Conservation (phyloP, 441 rosid species). For the Brassica hybrid region DNA sequence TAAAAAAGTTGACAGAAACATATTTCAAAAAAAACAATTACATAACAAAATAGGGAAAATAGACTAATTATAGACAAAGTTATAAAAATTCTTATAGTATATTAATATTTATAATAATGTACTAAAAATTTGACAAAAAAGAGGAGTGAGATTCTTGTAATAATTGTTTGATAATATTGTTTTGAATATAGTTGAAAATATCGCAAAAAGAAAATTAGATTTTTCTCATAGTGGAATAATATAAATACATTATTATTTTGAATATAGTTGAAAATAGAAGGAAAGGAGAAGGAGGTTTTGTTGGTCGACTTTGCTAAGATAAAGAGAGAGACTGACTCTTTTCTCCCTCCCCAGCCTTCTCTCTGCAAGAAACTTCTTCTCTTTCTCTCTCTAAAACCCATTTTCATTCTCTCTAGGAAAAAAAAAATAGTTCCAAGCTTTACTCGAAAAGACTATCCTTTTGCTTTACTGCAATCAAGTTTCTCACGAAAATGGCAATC, state of each 20-base stretch:
- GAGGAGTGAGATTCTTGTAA: not conserved
- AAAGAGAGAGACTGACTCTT: conserved; percentile 62
- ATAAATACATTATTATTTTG: not conserved
- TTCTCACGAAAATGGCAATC: conserved; percentile 69
- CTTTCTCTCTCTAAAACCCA: conserved; percentile 25
- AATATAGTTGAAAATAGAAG: conserved; percentile 26
- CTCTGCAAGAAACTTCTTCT: conserved; percentile 29
- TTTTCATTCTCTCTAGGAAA: too few species aligned
- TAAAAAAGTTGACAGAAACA: conserved; percentile 10
- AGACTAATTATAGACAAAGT: not conserved
- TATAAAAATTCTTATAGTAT: not conserved
- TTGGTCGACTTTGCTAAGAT: conserved; percentile 61
- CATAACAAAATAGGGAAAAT: not conserved
- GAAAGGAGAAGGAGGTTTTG: conserved; percentile 66
- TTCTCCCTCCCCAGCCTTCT: conserved; percentile 24
- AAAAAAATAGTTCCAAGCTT: conserved; percentile 34
- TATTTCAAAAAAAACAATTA: not conserved
- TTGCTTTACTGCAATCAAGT: conserved; percentile 7
- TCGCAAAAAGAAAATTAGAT: not conserved
- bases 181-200: conserved; percentile 6
- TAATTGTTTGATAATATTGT: not conserved
- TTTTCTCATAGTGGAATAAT: conserved; percentile 7
- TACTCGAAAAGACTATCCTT: conserved; percentile 27
- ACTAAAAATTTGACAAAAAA: not conserved
- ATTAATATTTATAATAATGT: not conserved